Conservation (phyloP, 2,329 filamentous ascomycete species). For the Zasmidium cellare region DNA sequence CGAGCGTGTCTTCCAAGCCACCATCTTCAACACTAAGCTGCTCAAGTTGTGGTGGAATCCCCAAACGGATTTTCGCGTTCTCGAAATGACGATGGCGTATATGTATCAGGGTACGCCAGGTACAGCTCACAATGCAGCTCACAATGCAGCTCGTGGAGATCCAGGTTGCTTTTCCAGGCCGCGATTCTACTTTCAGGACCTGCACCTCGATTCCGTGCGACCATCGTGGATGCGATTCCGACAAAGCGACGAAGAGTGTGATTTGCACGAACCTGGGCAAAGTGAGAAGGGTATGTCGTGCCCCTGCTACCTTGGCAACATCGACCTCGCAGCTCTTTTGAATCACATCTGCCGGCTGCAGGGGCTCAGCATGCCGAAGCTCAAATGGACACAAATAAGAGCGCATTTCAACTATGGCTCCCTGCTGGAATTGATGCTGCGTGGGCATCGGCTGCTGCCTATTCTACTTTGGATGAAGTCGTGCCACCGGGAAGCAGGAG, state of each 20-base stretch:
- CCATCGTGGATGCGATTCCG: not conserved
- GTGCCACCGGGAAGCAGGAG: too few species aligned
- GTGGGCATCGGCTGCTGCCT: not conserved
- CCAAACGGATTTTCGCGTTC: not conserved
- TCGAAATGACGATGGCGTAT: constrained; percentile 3
- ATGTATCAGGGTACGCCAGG: not conserved
- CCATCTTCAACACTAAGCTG: constrained; percentile 6
- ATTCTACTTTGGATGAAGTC: not conserved
- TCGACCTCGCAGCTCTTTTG: constrained; percentile 5
- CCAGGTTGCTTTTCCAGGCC: too few species aligned
- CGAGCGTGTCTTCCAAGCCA: not conserved
- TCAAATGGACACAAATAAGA: not conserved
- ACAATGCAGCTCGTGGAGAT: not conserved
- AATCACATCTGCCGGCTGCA: not conserved
- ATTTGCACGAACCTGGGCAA: not conserved
- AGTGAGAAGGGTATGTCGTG: not conserved
- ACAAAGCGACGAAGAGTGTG: not conserved
- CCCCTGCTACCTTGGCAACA: not conserved
- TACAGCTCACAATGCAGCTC: not conserved
- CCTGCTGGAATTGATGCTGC: not conserved
- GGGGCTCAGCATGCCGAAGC: not conserved
- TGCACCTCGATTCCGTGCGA: not conserved
- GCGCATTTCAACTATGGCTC: not conserved
- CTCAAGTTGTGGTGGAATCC: constrained; percentile 9
- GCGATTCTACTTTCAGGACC: not conserved